These are phyloP conservation scores for Diplodia scrobiculata DNA, from an alignment of 2,329 filamentous ascomycete genomes.

Conservation along the genomic window DNA sequence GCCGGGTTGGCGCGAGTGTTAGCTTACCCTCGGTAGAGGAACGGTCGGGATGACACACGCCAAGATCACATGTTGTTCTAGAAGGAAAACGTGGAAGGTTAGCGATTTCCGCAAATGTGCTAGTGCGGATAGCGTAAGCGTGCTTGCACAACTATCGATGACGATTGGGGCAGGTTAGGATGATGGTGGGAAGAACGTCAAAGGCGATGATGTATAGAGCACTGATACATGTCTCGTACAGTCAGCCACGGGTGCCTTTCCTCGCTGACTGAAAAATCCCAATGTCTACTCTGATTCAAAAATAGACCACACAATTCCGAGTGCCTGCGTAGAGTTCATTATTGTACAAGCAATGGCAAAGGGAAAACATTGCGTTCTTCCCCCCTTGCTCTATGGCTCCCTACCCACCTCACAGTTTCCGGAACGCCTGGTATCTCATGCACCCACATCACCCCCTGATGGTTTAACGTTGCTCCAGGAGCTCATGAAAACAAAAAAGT, in stretches of 20 bases:
- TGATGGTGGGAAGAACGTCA: not conserved
- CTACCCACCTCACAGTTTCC: not conserved
- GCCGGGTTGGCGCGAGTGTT: not conserved
- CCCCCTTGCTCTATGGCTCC: not conserved
- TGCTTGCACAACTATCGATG: not conserved
- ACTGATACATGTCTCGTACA: not conserved
- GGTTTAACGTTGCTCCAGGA: not conserved
- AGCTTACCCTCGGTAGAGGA: not conserved
- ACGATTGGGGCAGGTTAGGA: not conserved
- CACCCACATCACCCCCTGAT: not conserved
- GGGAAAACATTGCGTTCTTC: not conserved
- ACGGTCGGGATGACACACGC: not conserved
- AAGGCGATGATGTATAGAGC: not conserved
- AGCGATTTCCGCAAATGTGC: not conserved
- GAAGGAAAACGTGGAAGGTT: not conserved
- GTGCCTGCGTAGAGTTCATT: constrained; percentile 3
- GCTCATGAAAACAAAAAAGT: not conserved
- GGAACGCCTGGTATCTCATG: constrained; percentile 28
- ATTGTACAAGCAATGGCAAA: constrained; percentile 4
- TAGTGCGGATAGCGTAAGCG: not conserved
- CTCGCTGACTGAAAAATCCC: not conserved
- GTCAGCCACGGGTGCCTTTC: not conserved
- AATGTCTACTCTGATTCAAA: not conserved
- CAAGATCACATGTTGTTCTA: not conserved
- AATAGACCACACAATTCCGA: not conserved